These are phyloP conservation scores for Cryphonectria nitschkei DNA, from an alignment of 2,329 filamentous ascomycete genomes.

Conservation along the genomic window DNA sequence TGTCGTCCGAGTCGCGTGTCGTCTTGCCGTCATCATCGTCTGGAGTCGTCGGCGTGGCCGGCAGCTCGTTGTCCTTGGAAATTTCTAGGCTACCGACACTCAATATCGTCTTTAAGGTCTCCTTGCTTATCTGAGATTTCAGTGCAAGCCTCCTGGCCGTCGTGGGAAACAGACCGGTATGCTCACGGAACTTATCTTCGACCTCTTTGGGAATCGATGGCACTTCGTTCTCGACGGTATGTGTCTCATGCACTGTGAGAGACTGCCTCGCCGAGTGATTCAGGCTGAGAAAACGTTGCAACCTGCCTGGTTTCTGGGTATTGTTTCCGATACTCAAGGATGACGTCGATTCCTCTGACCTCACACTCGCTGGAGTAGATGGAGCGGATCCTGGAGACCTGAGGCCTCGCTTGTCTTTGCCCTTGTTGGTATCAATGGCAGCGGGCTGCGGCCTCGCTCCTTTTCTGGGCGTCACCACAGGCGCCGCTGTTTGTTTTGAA, in stretches of 20 bases:
- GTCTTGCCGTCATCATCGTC: conserved; percentile 20
- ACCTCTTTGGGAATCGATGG: conserved; percentile 43
- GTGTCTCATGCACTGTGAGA: conserved; percentile 39
- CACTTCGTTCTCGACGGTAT: conserved; percentile 39
- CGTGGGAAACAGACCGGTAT: conserved; percentile 39
- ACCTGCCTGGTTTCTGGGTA: conserved; percentile 42
- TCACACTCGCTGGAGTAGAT: conserved; percentile 36
- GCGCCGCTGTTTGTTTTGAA: conserved; percentile 22
- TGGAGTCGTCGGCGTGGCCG: conserved; percentile 24
- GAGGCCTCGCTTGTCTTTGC: conserved; percentile 26
- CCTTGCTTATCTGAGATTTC: conserved; percentile 48
- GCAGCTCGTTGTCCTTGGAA: conserved; percentile 34
- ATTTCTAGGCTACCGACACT: conserved; percentile 52
- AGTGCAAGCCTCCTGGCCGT: conserved; percentile 43
- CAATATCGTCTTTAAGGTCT: conserved; percentile 54
- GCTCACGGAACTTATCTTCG: conserved; percentile 42
- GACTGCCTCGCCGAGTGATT: conserved; percentile 38
- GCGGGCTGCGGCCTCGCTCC: conserved; percentile 31
- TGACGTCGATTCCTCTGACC: conserved; percentile 37
- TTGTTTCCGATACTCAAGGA: conserved; percentile 41
- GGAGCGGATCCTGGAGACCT: conserved; percentile 34
- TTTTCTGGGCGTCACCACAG: conserved; percentile 23
- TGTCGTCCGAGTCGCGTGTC: conserved; percentile 2
- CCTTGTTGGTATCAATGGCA: conserved; percentile 31
- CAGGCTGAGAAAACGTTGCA: conserved; percentile 47